phyloP scores from a whole-genome alignment of 139 green algal genomes.

The Nannochloris sp. region DNA sequence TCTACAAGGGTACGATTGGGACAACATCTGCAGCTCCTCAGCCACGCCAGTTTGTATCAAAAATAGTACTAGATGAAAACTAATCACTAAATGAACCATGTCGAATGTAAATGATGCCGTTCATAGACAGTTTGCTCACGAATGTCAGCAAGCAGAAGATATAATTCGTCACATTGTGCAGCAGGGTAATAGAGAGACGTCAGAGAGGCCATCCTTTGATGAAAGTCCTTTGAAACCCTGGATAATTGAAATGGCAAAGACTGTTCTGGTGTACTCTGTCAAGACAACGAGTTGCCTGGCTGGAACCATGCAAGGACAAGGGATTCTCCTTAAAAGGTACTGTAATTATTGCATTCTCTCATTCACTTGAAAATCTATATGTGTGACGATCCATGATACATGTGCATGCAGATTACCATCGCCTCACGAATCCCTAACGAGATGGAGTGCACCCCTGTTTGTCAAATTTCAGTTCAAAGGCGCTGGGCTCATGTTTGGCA shows the following conservation, averaged over 20 bases:
- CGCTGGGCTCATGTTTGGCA: constrained; percentile 11
- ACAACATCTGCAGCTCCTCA: not conserved
- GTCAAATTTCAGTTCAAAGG: constrained; percentile 9
- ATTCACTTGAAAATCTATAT: no score
- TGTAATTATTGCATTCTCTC: not conserved
- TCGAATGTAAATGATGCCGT: no score
- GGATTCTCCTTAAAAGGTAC: constrained; percentile 1
- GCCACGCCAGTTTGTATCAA: no score
- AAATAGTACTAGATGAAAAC: not conserved
- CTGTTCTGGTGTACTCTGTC: not conserved
- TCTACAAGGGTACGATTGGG: not conserved
- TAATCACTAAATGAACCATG: not conserved
- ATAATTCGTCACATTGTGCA: not conserved
- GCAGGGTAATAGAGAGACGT: not conserved
- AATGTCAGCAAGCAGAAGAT: not conserved
- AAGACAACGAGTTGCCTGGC: not conserved
- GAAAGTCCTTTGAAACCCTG: constrained; percentile 5
- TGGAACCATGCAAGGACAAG: not conserved
- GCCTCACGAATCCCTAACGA: constrained; percentile 10
- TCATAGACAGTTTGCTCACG: no score
- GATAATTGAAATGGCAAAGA: constrained; percentile 2
- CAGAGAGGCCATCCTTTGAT: not conserved
- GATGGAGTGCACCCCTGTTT: constrained; percentile 17
- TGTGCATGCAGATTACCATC: constrained; percentile 6
- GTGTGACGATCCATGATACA: no score